Base-by-base conservation (phyloP, 2,329 filamentous ascomycete genomes). In the Ceratocystis huliohia region DNA sequence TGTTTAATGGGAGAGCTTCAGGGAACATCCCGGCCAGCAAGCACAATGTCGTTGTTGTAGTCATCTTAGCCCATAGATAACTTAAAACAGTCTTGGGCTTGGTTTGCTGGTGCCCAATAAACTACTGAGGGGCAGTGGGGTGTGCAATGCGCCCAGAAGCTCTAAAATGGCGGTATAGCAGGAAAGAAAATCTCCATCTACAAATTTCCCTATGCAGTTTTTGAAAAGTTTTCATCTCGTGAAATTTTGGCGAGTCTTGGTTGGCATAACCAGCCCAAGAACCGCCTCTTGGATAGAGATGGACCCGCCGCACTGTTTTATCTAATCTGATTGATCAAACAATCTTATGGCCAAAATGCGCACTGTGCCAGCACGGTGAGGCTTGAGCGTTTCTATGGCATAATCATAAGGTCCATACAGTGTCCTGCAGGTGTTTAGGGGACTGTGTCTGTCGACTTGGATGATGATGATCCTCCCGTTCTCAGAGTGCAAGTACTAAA, bases 281-380 rank as follows among this genome's bases (percentile, higher is more conserved):
- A n/a, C 56, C 56, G 28, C 56, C 6, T 59, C 28, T 20, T 53
- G 48, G 20, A 22, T 5, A 5, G 25, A 8, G 10, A 45, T 13
- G 28, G 44, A 15, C 33, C 37, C 13, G 59, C 37, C 13, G 59
- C 37, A 22, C 22, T n/a, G 7, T 30, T 25, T 66, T 66, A 66
- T 66, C 65, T 66, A 66, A 66, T 66, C 65, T 66, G 65, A 66
- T 66, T 61, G 50, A 56, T 64, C 48, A 48, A 41, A 13, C 44
- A 25, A 46, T 63, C 61, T 48, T 13, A 15, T 6, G 25, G 61
- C 22, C 2, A 64, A 17, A 0, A 2, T 4, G 15, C 20, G 28
- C 6, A 59, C 56, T 33, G 28, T 37, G 4, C 7, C 7, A 7
- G n/a, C n/a, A 8, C 48, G 6, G 48, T n/a, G 48, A 20, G n/a